Conservation (phyloP, 768 basidiomycete species). For the Tricholoma furcatifolium region DNA sequence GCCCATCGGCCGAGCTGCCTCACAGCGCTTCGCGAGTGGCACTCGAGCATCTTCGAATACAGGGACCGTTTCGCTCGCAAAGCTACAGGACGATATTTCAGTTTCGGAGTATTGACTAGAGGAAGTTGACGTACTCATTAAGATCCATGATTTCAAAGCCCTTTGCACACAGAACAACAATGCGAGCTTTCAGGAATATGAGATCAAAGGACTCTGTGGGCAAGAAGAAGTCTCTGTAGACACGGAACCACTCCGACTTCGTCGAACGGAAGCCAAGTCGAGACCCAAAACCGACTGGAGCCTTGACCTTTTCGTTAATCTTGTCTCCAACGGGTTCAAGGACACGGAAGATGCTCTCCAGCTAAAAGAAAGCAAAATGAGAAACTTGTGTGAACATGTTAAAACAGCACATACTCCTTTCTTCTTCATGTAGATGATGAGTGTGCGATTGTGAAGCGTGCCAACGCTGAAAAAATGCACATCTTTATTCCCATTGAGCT, state of each 20-base stretch:
- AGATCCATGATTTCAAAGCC: conserved; percentile 99
- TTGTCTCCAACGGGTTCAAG: conserved; percentile 95
- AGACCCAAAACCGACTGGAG: conserved; percentile 67
- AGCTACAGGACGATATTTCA: conserved; percentile 48
- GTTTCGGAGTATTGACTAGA: neutral
- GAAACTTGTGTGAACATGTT: neutral
- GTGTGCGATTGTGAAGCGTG: conserved; percentile 78
- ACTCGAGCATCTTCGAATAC: conserved; percentile 68
- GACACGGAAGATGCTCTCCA: conserved; percentile 94
- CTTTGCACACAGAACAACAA: conserved; percentile 90
- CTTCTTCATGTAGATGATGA: conserved; percentile 95
- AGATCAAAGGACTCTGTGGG: conserved; percentile 90
- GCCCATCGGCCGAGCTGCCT: conserved; percentile 82
- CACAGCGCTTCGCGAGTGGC: conserved; percentile 80
- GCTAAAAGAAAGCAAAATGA: conserved; percentile 27
- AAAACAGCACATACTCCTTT: conserved; percentile 55
- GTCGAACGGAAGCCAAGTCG: conserved; percentile 76
- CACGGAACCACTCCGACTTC: conserved; percentile 92
- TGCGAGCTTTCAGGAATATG: conserved; percentile 90
- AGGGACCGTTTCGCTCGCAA: conserved; percentile 88
- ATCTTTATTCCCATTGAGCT: conserved; percentile 86
- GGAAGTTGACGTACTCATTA: conserved; percentile 61
- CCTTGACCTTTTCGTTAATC: conserved; percentile 74
- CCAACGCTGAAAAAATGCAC: conserved; percentile 97
- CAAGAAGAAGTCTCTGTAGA: conserved; percentile 92